Evolutionary conservation across 495 filamentous ascomycete genomes (phyloP).

Genomic region (Cryomyces minteri): DNA sequence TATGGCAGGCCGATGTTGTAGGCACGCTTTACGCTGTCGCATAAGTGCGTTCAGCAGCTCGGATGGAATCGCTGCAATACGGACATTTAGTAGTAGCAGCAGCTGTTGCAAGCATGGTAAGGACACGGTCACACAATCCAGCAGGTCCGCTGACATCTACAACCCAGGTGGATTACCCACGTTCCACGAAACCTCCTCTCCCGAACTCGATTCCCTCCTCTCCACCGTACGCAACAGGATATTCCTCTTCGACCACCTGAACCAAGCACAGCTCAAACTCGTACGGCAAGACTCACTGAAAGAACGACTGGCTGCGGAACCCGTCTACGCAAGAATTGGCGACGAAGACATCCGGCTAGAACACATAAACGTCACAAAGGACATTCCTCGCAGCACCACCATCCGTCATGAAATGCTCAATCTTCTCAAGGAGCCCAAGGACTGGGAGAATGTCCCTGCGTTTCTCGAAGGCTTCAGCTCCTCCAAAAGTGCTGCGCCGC

Average conservation of each 20-base stretch:
- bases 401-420: conserved; percentile 10
- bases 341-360: conserved; percentile 17
- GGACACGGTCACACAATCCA: not conserved
- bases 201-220: conserved; percentile 15
- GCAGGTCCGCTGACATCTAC: not conserved
- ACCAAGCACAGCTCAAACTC: conserved; percentile 11
- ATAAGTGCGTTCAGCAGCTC: too few species aligned
- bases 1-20: too few species aligned
- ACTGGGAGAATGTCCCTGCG: conserved; percentile 18
- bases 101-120: not conserved
- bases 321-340: conserved; percentile 16
- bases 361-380: conserved; percentile 14
- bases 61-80: not conserved
- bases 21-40: too few species aligned
- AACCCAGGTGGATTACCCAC: conserved; percentile 11
- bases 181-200: conserved; percentile 13
- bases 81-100: not conserved
- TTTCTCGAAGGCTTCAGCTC: conserved; percentile 16
- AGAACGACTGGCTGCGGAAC: conserved; percentile 13
- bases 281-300: conserved; percentile 15
- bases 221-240: conserved; percentile 12
- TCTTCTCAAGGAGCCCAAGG: conserved; percentile 7
- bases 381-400: conserved; percentile 12
- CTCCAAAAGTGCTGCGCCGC: not conserved
- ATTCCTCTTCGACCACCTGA: conserved; percentile 21